Evolutionary conservation across 768 basidiomycete genomes (phyloP).

Genomic region (Tylopilus vinaceipallidus): DNA sequence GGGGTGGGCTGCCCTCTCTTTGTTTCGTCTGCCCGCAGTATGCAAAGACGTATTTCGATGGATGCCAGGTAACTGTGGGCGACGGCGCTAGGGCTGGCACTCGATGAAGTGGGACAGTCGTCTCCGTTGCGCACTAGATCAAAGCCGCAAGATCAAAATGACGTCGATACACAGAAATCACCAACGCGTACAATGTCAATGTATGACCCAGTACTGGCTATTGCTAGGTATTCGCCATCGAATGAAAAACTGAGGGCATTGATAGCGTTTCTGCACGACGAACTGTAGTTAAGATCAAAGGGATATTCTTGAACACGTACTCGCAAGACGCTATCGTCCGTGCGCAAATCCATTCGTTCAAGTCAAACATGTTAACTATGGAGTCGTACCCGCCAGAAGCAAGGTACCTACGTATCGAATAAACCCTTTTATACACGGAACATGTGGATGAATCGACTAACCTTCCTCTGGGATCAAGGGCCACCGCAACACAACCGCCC

Average conservation of each 20-base stretch:
- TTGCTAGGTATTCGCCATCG: slow-evolving; percentile 81
- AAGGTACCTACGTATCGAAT: slow-evolving; percentile 50
- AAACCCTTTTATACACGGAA: neutral
- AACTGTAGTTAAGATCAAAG: neutral
- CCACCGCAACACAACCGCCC: slow-evolving; percentile 74
- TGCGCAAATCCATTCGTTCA: slow-evolving; percentile 77
- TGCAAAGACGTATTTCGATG: slow-evolving; percentile 76
- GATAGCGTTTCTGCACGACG: slow-evolving; percentile 55
- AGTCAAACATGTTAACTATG: slow-evolving; percentile 79
- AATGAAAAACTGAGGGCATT: slow-evolving; percentile 76
- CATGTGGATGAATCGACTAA: slow-evolving; percentile 20
- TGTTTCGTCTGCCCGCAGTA: slow-evolving; percentile 76
- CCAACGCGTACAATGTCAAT: slow-evolving; percentile 70
- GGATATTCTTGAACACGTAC: slow-evolving; percentile 41
- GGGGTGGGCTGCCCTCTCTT: slow-evolving; percentile 62
- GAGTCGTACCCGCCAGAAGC: slow-evolving; percentile 81
- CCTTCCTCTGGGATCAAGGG: slow-evolving; percentile 79
- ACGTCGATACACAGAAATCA: neutral
- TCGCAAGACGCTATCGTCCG: slow-evolving; percentile 79
- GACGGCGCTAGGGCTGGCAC: slow-evolving; percentile 68
- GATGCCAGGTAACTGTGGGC: slow-evolving; percentile 81
- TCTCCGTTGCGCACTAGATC: slow-evolving; percentile 75
- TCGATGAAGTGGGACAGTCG: slow-evolving; percentile 70
- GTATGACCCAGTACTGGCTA: slow-evolving; percentile 67
- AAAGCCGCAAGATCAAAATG: slow-evolving; percentile 1